Base-by-base conservation (phyloP, 768 basidiomycete species). In the Filobasidium floriforme region DNA sequence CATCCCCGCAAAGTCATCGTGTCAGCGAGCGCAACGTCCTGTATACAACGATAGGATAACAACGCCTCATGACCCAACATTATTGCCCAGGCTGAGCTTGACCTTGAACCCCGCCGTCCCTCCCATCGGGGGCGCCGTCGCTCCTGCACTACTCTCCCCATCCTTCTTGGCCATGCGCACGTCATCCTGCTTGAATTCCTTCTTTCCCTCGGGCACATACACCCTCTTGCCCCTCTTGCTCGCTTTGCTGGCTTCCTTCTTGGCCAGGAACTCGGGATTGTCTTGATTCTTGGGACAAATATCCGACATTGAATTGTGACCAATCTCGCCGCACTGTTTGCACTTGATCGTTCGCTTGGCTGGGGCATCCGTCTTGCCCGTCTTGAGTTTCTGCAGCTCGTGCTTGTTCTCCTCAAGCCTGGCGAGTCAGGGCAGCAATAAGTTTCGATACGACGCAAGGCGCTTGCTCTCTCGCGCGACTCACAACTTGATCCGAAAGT, bases 91-190 rank as follows among this genome's bases (percentile, higher is more conserved):
- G 26, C 26, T 57, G 15, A 57, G 26, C n/a, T 57, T 57, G 6
- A 57, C 54, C 54, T 57, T 57, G 54, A 57, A 57, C 29, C 54
- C 54, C 5, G 54, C 54, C 54, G 54, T 57, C 19, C 19, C 46
- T 57, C 54, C 54, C 54, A 57, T 57, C 29, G 54, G 54, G 24
- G 26, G 12, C 22, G 54, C 19, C 15, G 24, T 28, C 54, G 22
- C 54, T 4, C 29, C 29, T 5, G 24, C 54, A 24, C 24, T 28
- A 1, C 12, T n/a, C 19, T 32, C 54, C 4, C 7, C 54, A 1
- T 24, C 54, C 14, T 49, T 49, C 22, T 57, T 28, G 7, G 24
- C 22, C 54, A 28, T 15, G 5, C 54, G 54, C 14, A 57, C 24
- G 26, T 57, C 54, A 32, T 57, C 54, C 24, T 32, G 24, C 54